A percentile compares a stretch with the other conserved stretches of the same genome.
Conservation (phyloP, 2,329 filamentous ascomycete genomes). For the Chalaropsis thielavioides region DNA sequence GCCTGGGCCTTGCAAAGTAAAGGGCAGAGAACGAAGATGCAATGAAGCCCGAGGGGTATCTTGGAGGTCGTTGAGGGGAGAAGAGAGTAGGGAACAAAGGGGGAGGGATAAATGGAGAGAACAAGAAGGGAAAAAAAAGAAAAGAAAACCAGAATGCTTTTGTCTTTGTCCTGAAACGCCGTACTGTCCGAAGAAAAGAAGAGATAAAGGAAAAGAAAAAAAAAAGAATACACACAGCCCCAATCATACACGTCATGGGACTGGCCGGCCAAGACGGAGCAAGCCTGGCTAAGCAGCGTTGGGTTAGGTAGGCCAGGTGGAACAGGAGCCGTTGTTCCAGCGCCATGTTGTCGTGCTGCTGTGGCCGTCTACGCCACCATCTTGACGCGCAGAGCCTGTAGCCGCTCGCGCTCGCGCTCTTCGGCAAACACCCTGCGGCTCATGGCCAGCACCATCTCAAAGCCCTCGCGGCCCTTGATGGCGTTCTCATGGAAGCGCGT, state of each 20-base stretch:
- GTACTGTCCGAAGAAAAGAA: conserved; percentile 2
- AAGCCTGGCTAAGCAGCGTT: no score
- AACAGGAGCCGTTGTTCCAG: no score
- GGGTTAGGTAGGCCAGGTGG: no score
- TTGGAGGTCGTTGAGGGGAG: neutral
- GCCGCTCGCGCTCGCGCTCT: conserved; percentile 52
- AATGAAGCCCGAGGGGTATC: conserved; percentile 2
- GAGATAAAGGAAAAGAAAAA: conserved; percentile 2
- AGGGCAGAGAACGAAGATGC: conserved; percentile 1
- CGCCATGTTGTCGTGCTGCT: no score
- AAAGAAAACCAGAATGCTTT: conserved; percentile 3
- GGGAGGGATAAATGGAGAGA: neutral
- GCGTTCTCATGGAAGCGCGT: conserved; percentile 87
- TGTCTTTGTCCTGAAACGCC: neutral
- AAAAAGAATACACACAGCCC: neutral
- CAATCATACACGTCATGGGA: neutral
- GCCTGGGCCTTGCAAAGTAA: neutral
- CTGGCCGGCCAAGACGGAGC: neutral
- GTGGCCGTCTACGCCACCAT: neutral
- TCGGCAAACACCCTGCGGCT: conserved; percentile 82
- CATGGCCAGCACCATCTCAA: conserved; percentile 89
- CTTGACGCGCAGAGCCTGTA: neutral
- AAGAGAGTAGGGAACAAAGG: neutral
- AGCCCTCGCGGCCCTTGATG: conserved; percentile 76
- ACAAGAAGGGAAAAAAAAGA: conserved; percentile 4